phyloP scores from a whole-genome alignment of 2,329 filamentous ascomycete genomes.

The Epichloe coenophiala region DNA sequence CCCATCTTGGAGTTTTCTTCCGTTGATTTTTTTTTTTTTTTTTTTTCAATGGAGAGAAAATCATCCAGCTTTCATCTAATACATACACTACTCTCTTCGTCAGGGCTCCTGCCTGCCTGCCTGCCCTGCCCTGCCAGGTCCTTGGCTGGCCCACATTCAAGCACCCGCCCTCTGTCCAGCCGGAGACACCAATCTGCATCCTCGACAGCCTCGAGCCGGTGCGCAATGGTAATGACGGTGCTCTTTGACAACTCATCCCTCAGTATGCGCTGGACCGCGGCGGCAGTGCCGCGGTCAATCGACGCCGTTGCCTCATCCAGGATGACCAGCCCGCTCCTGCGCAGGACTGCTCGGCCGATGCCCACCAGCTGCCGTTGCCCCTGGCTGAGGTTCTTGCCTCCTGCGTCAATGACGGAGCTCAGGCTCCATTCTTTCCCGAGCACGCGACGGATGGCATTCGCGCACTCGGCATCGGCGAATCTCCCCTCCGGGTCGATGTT shows the following conservation, averaged over 20 bases:
- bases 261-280: slow-evolving; percentile 42
- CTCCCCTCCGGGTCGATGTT: slow-evolving; percentile 58
- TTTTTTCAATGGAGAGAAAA: too few species aligned
- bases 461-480: slow-evolving; percentile 37
- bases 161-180: slow-evolving; percentile 36
- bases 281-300: slow-evolving; percentile 46
- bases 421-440: slow-evolving; percentile 37
- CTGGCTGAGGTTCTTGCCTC: slow-evolving; percentile 48
- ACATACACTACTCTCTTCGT: too few species aligned
- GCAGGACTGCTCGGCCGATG: slow-evolving; percentile 45
- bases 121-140: too few species aligned
- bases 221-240: slow-evolving; percentile 55
- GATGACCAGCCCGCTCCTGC: slow-evolving; percentile 46
- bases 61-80: too few species aligned
- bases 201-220: slow-evolving; percentile 47
- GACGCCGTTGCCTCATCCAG: slow-evolving; percentile 53
- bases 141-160: slow-evolving; percentile 31
- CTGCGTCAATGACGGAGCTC: slow-evolving; percentile 39
- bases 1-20: neutral
- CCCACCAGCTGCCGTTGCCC: slow-evolving; percentile 50
- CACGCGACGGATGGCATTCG: slow-evolving; percentile 42
- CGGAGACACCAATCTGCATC: slow-evolving; percentile 42
- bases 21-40: too few species aligned
- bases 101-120: too few species aligned
- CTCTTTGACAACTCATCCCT: slow-evolving; percentile 39